Conservation (phyloP, 208 protist genomes). For the Trypanosoma melophagium region DNA sequence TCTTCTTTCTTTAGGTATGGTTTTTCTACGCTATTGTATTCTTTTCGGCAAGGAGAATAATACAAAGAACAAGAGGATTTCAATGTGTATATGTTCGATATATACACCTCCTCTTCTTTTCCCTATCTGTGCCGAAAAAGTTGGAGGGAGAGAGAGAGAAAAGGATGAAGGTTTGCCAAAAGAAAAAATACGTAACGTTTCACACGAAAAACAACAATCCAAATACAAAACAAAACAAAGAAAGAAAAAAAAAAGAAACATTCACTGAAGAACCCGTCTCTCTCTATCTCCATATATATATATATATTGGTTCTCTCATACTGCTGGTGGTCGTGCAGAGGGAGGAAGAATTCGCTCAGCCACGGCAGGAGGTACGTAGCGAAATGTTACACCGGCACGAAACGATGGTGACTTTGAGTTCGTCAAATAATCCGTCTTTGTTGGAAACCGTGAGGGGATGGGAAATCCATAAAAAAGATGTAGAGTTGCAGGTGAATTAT, state of each 20-base stretch:
- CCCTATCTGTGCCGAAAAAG: too few species aligned
- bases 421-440: constrained; percentile 27
- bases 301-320: constrained; percentile 16
- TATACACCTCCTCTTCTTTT: too few species aligned
- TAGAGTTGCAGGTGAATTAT: background rate
- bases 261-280: background rate
- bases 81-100: too few species aligned
- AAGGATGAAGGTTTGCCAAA: too few species aligned
- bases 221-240: too few species aligned
- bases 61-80: too few species aligned
- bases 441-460: constrained; percentile 26
- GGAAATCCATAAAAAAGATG: constrained; percentile 26
- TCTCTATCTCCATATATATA: too few species aligned
- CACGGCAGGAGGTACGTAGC: constrained; percentile 34
- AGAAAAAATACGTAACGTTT: too few species aligned
- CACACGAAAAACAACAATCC: too few species aligned
- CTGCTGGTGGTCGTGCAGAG: constrained; percentile 30
- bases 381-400: constrained; percentile 29
- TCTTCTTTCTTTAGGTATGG: background rate
- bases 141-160: too few species aligned
- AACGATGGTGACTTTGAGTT: constrained; percentile 25
- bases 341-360: constrained; percentile 53
- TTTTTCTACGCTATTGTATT: background rate
- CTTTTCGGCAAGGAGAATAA: too few species aligned
- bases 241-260: background rate